Evolutionary conservation across 2,329 filamentous ascomycete species (phyloP).

Genomic region (Exophiala mesophila): DNA sequence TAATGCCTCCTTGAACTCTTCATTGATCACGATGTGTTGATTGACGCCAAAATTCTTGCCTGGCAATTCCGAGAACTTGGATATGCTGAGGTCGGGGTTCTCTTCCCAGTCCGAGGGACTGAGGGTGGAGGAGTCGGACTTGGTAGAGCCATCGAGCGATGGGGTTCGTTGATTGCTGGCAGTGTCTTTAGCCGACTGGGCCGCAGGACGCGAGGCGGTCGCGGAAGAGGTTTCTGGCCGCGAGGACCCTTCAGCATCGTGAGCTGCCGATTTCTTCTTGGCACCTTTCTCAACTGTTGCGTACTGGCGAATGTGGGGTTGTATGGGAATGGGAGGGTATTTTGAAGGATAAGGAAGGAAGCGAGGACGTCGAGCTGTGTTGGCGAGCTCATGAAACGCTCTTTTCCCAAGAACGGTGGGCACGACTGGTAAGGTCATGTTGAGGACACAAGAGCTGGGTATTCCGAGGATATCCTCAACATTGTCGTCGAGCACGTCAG

Average conservation of each 20-base stretch:
- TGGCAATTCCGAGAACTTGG: conserved; percentile 70
- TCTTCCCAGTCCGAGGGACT: conserved; percentile 64
- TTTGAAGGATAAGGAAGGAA: conserved; percentile 5
- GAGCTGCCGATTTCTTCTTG: conserved; percentile 7
- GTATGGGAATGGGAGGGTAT: conserved; percentile 10
- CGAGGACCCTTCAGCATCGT: conserved; percentile 15
- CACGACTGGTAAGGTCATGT: conserved; percentile 23
- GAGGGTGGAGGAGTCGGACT: conserved; percentile 9
- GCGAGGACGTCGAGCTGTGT: conserved; percentile 5
- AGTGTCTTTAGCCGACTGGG: conserved; percentile 7
- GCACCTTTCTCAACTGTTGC: conserved; percentile 15
- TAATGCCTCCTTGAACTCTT: conserved; percentile 88
- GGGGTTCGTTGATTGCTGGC: conserved; percentile 1
- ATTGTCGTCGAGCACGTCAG: neutral
- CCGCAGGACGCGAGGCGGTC: neutral
- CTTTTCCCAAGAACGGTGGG: conserved; percentile 27
- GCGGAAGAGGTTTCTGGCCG: conserved; percentile 8
- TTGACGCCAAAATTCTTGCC: conserved; percentile 84
- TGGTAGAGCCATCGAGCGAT: conserved; percentile 12
- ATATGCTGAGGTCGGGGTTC: conserved; percentile 65
- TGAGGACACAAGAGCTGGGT: neutral
- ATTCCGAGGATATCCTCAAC: neutral
- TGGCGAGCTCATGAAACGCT: conserved; percentile 23
- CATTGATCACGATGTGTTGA: conserved; percentile 92
- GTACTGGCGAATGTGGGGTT: conserved; percentile 12